phyloP scores from a whole-genome alignment of 2,329 filamentous ascomycete genomes.

The Sclerotiophoma versabilis region DNA sequence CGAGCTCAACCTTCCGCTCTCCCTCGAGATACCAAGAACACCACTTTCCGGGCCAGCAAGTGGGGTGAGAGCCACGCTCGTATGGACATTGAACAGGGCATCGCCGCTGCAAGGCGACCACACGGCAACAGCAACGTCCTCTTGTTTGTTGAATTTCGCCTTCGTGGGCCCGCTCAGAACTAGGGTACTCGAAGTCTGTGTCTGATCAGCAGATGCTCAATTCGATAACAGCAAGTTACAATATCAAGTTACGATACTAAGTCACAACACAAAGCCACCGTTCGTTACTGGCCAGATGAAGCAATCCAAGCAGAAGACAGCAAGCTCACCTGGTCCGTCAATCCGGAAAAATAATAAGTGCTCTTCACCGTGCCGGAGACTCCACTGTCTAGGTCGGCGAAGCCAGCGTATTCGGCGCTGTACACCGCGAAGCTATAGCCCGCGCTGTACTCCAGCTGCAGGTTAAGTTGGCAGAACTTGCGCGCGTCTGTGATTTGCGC shows the following conservation, averaged over 20 bases:
- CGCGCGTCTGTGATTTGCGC: constrained; percentile 37
- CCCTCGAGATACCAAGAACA: constrained; percentile 34
- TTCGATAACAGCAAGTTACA: too few relatives aligned
- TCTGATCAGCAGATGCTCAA: neutral
- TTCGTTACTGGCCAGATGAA: too few relatives aligned
- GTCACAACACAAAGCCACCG: too few relatives aligned
- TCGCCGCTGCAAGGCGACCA: constrained; percentile 43
- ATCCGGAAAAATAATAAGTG: constrained; percentile 48
- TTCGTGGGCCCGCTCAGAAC: constrained; percentile 48
- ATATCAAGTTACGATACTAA: too few relatives aligned
- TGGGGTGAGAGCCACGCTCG: constrained; percentile 41
- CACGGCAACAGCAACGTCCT: constrained; percentile 40
- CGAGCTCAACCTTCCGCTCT: constrained; percentile 35
- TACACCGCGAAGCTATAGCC: constrained; percentile 49
- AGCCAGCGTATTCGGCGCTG: constrained; percentile 46
- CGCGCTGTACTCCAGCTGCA: constrained; percentile 41
- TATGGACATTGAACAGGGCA: constrained; percentile 41
- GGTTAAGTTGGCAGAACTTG: constrained; percentile 50
- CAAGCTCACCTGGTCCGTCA: constrained; percentile 31
- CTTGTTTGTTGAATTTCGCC: constrained; percentile 55
- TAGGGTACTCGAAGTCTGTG: constrained; percentile 13
- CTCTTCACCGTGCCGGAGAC: constrained; percentile 45
- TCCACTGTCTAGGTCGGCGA: constrained; percentile 44
- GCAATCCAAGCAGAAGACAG: neutral
- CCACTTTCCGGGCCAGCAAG: constrained; percentile 29